Conservation (phyloP, 1,284 basidiomycete species). For the Ceratobasidium sp. region DNA sequence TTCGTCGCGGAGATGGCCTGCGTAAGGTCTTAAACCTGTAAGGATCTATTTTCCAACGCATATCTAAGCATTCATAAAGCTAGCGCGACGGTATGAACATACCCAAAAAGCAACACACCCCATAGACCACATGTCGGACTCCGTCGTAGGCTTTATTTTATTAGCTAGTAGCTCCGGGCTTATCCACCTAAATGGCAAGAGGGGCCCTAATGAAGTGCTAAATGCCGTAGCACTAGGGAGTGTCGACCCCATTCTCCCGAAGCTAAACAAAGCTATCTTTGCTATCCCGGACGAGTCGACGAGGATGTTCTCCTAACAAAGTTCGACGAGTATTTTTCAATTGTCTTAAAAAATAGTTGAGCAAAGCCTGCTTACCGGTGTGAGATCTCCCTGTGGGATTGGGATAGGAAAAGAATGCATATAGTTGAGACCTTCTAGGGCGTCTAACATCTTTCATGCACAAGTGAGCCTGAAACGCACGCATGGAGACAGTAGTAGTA, state of each 20-base stretch:
- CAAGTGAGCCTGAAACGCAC: neutral
- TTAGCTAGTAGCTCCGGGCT: constrained; percentile 15
- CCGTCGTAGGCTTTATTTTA: neutral
- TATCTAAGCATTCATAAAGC: neutral
- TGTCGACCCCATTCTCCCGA: constrained; percentile 15
- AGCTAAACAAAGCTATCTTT: constrained; percentile 21
- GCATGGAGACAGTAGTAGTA: neutral
- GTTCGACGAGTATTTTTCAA: neutral
- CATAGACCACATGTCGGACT: constrained; percentile 35
- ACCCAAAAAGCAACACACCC: constrained; percentile 33
- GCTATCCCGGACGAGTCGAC: neutral
- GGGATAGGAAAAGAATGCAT: constrained; percentile 27
- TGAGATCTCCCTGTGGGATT: constrained; percentile 28
- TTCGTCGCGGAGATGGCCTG: constrained; percentile 30
- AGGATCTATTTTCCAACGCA: neutral
- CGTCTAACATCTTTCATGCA: constrained; percentile 11
- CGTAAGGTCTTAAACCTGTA: constrained; percentile 17
- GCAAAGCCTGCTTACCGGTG: neutral
- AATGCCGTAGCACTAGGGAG: neutral
- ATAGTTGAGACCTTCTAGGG: constrained; percentile 30
- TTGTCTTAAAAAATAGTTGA: neutral
- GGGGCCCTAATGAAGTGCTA: neutral
- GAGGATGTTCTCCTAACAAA: constrained; percentile 26
- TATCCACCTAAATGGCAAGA: constrained; percentile 27
- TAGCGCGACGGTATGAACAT: neutral